phyloP scores from a whole-genome alignment of 768 basidiomycete species.

The Lactarius vividus region DNA sequence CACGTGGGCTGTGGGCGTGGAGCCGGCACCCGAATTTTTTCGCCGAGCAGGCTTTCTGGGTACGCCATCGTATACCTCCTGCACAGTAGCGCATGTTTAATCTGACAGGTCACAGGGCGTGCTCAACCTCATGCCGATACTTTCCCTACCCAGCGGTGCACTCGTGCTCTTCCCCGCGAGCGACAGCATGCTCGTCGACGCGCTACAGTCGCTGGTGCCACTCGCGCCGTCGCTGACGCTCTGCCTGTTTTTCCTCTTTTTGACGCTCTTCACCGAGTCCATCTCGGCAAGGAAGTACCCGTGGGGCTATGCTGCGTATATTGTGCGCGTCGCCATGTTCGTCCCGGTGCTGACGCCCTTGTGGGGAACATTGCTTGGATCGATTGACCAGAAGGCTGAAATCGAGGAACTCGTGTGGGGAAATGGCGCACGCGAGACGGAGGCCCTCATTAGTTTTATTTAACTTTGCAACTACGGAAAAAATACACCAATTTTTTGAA shows the following conservation, averaged over 20 bases:
- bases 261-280: constrained; percentile 76
- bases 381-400: constrained; percentile 38
- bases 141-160: constrained; percentile 39
- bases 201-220: constrained; percentile 35
- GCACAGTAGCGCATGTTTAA: background rate
- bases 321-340: constrained; percentile 81
- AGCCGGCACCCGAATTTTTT: constrained; percentile 90
- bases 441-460: background rate
- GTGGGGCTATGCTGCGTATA: constrained; percentile 65
- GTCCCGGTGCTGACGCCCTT: constrained; percentile 46
- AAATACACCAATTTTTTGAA: too few relatives aligned
- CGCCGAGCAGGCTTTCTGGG: constrained; percentile 89
- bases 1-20: constrained; percentile 83
- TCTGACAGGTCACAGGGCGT: constrained; percentile 48
- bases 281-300: constrained; percentile 78
- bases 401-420: constrained; percentile 48
- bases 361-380: constrained; percentile 41
- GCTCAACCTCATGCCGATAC: constrained; percentile 63
- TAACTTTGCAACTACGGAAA: too few relatives aligned
- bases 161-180: constrained; percentile 22
- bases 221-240: constrained; percentile 64
- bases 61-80: constrained; percentile 35
- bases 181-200: constrained; percentile 28
- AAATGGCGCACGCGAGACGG: constrained; percentile 25
- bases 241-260: constrained; percentile 69